A percentile compares a stretch with the other conserved stretches of the same genome.
Evolutionary conservation across 2,329 filamentous ascomycete genomes (phyloP).

Genomic region (Ophiostoma perfectum): DNA sequence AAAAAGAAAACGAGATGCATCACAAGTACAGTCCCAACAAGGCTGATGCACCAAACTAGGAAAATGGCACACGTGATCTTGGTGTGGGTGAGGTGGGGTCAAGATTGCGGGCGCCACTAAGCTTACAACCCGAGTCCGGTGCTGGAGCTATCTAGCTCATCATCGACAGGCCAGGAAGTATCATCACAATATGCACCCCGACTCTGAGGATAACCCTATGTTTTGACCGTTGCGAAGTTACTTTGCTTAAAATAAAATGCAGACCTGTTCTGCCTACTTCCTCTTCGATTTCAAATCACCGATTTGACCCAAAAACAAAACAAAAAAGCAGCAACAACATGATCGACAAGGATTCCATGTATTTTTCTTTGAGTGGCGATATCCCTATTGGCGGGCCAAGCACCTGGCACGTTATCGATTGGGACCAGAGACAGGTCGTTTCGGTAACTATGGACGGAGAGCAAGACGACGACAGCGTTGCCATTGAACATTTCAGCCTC

Average conservation of each 20-base stretch:
- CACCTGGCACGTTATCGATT: neutral
- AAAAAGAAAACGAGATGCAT: neutral
- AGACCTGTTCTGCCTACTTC: neutral
- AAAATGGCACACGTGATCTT: neutral
- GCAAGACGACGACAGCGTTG: too few relatives aligned
- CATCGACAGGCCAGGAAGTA: neutral
- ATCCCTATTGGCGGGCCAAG: neutral
- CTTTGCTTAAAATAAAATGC: neutral
- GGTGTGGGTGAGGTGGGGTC: neutral
- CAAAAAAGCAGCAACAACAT: too few relatives aligned
- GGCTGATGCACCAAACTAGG: neutral
- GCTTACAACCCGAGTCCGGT: neutral
- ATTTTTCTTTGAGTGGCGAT: neutral
- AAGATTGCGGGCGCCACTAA: neutral
- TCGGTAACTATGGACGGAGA: too few relatives aligned
- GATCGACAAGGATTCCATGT: neutral
- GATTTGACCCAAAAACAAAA: too few relatives aligned
- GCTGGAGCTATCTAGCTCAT: neutral
- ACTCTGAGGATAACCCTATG: too few relatives aligned
- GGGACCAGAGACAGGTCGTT: neutral
- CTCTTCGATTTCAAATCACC: neutral
- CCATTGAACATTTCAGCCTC: too few relatives aligned
- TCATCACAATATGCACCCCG: too few relatives aligned
- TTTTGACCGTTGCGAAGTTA: too few relatives aligned
- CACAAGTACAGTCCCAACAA: neutral